Evolutionary conservation across 176 grass and related monocot species (phyloP).

Genomic region (Puya raimondii): DNA sequence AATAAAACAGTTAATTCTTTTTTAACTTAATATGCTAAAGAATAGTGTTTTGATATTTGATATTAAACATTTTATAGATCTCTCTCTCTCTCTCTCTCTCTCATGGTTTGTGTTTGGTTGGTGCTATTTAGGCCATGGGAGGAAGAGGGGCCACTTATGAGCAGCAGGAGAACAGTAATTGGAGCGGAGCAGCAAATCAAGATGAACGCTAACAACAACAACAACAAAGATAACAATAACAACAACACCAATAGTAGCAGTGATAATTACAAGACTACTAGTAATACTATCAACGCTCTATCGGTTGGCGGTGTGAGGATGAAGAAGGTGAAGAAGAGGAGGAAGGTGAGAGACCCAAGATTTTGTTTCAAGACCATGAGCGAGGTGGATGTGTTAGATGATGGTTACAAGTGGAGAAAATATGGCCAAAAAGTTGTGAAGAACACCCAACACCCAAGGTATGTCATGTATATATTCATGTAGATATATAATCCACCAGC

Average conservation of each 20-base stretch:
- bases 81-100: no score
- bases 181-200: slow-evolving; percentile 6
- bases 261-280: no score
- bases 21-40: no score
- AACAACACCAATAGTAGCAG: no score
- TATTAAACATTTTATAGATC: no score
- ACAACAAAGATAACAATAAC: neutral
- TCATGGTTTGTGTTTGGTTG: neutral
- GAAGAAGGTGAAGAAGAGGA: slow-evolving; percentile 68
- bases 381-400: slow-evolving; percentile 93
- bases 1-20: no score
- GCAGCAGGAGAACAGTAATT: slow-evolving; percentile 6
- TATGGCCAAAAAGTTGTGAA: slow-evolving; percentile 99
- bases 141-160: slow-evolving; percentile 8
- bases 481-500: neutral
- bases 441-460: slow-evolving; percentile 97
- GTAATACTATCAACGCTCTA: slow-evolving; percentile 12
- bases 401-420: slow-evolving; percentile 99
- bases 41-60: no score
- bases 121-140: slow-evolving; percentile 16
- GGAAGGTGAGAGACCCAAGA: slow-evolving; percentile 86
- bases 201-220: slow-evolving; percentile 14
- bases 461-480: slow-evolving; percentile 10
- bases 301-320: slow-evolving; percentile 41
- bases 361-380: slow-evolving; percentile 99